Conservation (phyloP, 179 eudicot species). For the Sideroxylon spinosum region DNA sequence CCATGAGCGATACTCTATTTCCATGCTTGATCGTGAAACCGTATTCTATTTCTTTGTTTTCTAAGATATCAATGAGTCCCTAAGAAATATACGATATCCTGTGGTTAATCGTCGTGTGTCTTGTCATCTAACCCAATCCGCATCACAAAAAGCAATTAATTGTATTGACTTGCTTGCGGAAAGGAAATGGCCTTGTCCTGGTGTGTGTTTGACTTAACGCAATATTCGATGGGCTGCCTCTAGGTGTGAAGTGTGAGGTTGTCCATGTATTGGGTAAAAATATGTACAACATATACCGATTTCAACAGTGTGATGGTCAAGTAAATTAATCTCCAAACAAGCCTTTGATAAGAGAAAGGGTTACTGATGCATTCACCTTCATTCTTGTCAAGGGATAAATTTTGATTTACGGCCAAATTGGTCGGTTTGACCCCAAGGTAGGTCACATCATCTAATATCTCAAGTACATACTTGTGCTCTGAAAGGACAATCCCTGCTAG, state of each 20-base stretch:
- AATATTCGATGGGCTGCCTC: slow-evolving; percentile 14
- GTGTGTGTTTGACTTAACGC: not conserved
- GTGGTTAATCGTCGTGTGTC: not conserved
- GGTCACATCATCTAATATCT: not conserved
- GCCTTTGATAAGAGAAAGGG: not conserved
- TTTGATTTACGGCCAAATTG: not conserved
- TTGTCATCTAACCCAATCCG: slow-evolving; percentile 1
- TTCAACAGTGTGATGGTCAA: slow-evolving; percentile 17
- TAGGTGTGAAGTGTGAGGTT: slow-evolving; percentile 7
- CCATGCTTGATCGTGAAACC: not conserved
- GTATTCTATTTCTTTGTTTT: slow-evolving; percentile 1
- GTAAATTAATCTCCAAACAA: slow-evolving; percentile 12
- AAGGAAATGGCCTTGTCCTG: slow-evolving; percentile 6
- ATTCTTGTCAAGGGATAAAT: not conserved
- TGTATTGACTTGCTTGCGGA: not conserved
- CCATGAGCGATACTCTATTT: slow-evolving; percentile 7
- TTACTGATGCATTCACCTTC: not conserved
- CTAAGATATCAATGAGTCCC: slow-evolving; percentile 6
- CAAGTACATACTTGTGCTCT: too few relatives aligned
- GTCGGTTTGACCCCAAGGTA: not conserved
- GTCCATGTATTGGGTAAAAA: slow-evolving; percentile 14
- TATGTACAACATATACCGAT: slow-evolving; percentile 15
- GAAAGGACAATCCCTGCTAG: too few relatives aligned
- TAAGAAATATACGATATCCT: not conserved
- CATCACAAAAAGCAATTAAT: slow-evolving; percentile 7